phyloP scores from a whole-genome alignment of 1,139 yeast species.

The Protomyces pachydermus region DNA sequence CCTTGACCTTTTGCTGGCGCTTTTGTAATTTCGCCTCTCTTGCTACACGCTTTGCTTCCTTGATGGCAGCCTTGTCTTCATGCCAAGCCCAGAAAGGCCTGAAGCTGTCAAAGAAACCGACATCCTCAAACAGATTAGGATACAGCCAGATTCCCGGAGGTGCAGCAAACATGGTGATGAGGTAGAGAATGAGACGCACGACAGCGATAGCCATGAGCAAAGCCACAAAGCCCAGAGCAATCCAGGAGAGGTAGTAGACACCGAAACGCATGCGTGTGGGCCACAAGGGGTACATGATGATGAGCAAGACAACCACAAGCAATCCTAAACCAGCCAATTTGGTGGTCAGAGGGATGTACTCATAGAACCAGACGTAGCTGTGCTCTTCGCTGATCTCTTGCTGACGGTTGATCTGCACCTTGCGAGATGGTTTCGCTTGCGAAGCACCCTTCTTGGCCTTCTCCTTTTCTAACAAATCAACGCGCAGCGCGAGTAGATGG shows the following conservation, averaged over 20 bases:
- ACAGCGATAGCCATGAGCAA: conserved; percentile 74
- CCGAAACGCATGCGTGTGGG: conserved; percentile 83
- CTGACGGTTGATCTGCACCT: conserved; percentile 57
- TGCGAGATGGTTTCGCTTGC: conserved; percentile 34
- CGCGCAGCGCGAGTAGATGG: conserved; percentile 70
- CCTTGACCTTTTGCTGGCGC: not conserved
- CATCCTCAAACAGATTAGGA: conserved; percentile 93
- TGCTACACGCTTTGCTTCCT: conserved; percentile 17
- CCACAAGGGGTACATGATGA: conserved; percentile 94
- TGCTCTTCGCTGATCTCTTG: conserved; percentile 73
- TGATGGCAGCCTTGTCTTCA: conserved; percentile 36
- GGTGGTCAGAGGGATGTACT: conserved; percentile 61
- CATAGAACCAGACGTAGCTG: conserved; percentile 81
- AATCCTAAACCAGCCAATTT: conserved; percentile 59
- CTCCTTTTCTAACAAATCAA: conserved; percentile 45
- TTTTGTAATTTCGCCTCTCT: conserved; percentile 7
- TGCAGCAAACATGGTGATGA: conserved; percentile 54
- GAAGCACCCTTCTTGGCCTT: conserved; percentile 76
- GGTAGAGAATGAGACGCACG: conserved; percentile 66
- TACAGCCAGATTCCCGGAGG: conserved; percentile 85
- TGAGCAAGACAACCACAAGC: conserved; percentile 61
- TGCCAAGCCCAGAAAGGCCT: conserved; percentile 86
- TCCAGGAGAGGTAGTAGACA: conserved; percentile 85
- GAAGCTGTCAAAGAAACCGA: conserved; percentile 89
- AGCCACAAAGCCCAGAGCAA: conserved; percentile 65